These are phyloP conservation scores for Solidago caesia DNA, from an alignment of 129 eudicot genomes.

Conservation along the genomic window DNA sequence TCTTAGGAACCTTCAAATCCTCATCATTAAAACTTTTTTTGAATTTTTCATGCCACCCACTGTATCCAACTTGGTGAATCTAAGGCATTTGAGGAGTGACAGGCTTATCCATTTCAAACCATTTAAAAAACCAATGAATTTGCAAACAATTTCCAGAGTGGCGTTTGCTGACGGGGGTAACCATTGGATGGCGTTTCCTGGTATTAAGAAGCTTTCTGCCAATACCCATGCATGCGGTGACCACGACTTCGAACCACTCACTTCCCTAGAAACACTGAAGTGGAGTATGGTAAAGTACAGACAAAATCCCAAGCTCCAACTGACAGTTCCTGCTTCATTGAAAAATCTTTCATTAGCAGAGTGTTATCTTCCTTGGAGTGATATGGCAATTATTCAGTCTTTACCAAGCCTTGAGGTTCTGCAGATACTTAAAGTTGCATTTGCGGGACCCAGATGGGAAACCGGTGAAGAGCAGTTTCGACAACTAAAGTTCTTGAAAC, in stretches of 20 bases:
- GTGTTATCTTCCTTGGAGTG: background rate
- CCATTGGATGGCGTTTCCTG: background rate
- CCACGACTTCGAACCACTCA: background rate
- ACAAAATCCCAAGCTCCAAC: too few relatives aligned
- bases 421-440: too few relatives aligned
- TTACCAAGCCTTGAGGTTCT: slow-evolving; percentile 2
- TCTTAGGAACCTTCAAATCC: slow-evolving; percentile 19
- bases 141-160: too few relatives aligned
- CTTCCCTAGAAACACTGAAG: too few relatives aligned
- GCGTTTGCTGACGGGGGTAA: background rate
- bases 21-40: background rate
- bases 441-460: too few relatives aligned
- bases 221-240: background rate
- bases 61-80: slow-evolving; percentile 21
- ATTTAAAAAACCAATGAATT: slow-evolving; percentile 14
- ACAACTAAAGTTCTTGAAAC: too few relatives aligned
- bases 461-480: too few relatives aligned
- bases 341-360: too few relatives aligned
- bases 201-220: slow-evolving; percentile 8
- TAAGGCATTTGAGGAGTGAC: slow-evolving; percentile 19
- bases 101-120: background rate
- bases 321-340: too few relatives aligned
- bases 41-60: background rate
- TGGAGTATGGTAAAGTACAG: too few relatives aligned
- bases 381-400: background rate